A percentile compares a stretch with the other conserved stretches of the same genome.
Evolutionary conservation across 768 basidiomycete species (phyloP).

Genomic region (Phanerodontia chrysosporium): DNA sequence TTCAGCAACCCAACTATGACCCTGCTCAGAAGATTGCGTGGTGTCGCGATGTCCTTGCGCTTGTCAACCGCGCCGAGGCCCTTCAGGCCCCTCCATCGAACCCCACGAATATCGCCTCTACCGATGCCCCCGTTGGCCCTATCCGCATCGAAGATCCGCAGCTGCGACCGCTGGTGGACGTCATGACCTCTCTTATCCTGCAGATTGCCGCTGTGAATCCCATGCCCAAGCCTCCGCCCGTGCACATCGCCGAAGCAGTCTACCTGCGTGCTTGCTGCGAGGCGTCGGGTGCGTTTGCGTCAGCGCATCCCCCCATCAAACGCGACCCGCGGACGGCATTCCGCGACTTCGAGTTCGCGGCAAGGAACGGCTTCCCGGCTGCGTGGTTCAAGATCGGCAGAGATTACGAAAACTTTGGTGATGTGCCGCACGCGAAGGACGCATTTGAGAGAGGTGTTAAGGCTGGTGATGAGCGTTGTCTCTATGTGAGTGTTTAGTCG

Average conservation of each 20-base stretch:
- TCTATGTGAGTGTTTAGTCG: slow-evolving; percentile 48
- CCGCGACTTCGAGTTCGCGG: slow-evolving; percentile 83
- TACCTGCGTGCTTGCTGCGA: slow-evolving; percentile 75
- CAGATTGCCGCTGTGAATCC: slow-evolving; percentile 41
- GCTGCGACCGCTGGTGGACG: slow-evolving; percentile 53
- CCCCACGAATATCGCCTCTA: slow-evolving; percentile 36
- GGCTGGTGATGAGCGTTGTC: slow-evolving; percentile 69
- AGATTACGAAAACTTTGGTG: slow-evolving; percentile 88
- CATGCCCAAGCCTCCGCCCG: slow-evolving; percentile 31
- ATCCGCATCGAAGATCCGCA: slow-evolving; percentile 53
- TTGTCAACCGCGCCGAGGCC: slow-evolving; percentile 58
- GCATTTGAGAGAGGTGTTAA: slow-evolving; percentile 85
- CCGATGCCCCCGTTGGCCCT: slow-evolving; percentile 40
- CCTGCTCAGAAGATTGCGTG: slow-evolving; percentile 66
- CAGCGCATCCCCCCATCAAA: slow-evolving; percentile 38
- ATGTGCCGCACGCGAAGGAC: slow-evolving; percentile 66
- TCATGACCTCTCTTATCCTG: slow-evolving; percentile 64
- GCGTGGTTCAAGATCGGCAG: slow-evolving; percentile 92
- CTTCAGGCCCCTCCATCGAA: slow-evolving; percentile 25
- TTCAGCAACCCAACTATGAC: slow-evolving; percentile 54
- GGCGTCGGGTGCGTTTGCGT: slow-evolving; percentile 65
- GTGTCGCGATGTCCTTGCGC: slow-evolving; percentile 78
- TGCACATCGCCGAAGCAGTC: slow-evolving; percentile 63
- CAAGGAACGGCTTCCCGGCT: slow-evolving; percentile 66
- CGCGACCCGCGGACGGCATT: slow-evolving; percentile 80